Percentiles rank a stretch among this genome's conserved stretches.
Evolutionary conservation across 208 protist genomes (phyloP).

Genomic region (Phytomonas serpens): DNA sequence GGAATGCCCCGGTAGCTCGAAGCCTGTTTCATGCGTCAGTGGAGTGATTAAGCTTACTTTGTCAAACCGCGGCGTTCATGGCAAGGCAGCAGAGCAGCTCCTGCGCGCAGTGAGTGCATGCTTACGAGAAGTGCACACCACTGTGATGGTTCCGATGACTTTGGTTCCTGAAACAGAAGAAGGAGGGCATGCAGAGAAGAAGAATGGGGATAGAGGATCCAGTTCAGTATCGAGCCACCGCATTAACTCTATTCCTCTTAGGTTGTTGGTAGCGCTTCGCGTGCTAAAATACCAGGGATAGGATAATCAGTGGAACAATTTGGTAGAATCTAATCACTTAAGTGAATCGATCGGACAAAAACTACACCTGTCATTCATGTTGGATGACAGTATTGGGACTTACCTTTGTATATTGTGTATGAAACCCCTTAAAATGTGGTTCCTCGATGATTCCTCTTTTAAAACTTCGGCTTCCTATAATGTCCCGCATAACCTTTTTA

Average conservation of each 20-base stretch:
- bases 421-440: background rate
- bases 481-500: background rate
- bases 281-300: background rate
- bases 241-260: background rate
- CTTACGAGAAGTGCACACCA: background rate
- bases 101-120: background rate
- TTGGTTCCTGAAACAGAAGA: background rate
- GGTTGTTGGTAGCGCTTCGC: background rate
- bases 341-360: background rate
- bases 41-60: background rate
- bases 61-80: background rate
- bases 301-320: background rate
- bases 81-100: background rate
- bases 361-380: background rate
- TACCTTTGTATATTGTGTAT: background rate
- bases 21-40: background rate
- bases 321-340: background rate
- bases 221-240: background rate
- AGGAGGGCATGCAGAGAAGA: background rate
- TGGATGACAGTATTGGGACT: background rate
- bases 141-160: background rate
- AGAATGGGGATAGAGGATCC: background rate
- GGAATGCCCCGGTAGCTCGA: background rate
- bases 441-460: background rate
- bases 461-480: background rate